phyloP scores from a whole-genome alignment of 1,284 basidiomycete species.

The Melampsora americana region DNA sequence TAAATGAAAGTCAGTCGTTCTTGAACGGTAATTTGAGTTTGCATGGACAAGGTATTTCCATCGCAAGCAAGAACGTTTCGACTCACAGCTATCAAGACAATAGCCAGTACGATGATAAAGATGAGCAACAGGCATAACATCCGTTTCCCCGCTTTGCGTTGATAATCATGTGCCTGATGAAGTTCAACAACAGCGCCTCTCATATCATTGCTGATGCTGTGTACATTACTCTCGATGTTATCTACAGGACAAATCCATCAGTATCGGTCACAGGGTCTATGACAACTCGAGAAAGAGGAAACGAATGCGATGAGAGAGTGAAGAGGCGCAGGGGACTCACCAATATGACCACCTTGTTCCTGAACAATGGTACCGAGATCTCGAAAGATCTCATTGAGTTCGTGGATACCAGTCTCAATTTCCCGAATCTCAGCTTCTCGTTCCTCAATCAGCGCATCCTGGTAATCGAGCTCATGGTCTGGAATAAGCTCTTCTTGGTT shows the following conservation, averaged over 20 bases:
- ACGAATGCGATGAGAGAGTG: neutral
- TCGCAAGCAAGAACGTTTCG: neutral
- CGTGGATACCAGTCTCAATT: constrained; percentile 95
- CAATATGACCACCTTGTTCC: constrained; percentile 91
- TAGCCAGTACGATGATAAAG: constrained; percentile 71
- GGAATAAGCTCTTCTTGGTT: constrained; percentile 51
- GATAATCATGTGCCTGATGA: constrained; percentile 84
- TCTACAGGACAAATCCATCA: constrained; percentile 60
- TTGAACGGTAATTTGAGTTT: neutral
- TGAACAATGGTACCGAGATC: constrained; percentile 91
- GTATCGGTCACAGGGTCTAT: neutral
- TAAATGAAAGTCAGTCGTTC: neutral
- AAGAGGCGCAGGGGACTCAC: constrained; percentile 59
- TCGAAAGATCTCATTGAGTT: constrained; percentile 93
- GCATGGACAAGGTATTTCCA: neutral
- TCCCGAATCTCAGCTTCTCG: constrained; percentile 92
- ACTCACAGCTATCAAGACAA: constrained; percentile 87
- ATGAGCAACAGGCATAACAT: constrained; percentile 86
- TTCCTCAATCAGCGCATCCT: constrained; percentile 92
- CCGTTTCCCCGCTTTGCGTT: constrained; percentile 84
- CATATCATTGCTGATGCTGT: constrained; percentile 78
- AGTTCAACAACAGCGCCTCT: constrained; percentile 81
- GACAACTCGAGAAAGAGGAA: neutral
- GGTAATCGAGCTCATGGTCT: constrained; percentile 89
- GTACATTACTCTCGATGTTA: constrained; percentile 94